These are phyloP conservation scores for Boletus subparvulus DNA, from an alignment of 768 basidiomycete genomes.

Conservation along the genomic window DNA sequence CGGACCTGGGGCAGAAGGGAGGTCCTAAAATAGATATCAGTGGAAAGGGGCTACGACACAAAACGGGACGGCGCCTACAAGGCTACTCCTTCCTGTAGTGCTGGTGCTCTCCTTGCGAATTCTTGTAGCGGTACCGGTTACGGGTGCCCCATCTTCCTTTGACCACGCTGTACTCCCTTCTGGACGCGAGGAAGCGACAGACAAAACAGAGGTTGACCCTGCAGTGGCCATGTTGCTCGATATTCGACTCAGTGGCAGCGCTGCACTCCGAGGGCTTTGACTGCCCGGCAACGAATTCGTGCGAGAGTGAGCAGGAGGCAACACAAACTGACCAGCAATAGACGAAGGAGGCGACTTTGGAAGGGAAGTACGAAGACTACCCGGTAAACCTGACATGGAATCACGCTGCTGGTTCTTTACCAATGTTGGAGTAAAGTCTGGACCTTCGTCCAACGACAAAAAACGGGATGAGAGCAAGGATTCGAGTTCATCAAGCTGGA, in stretches of 20 bases:
- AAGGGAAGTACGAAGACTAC: slow-evolving; percentile 44
- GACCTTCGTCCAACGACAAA: slow-evolving; percentile 63
- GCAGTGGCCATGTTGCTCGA: slow-evolving; percentile 32
- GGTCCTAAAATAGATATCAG: slow-evolving; percentile 30
- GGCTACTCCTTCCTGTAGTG: slow-evolving; percentile 35
- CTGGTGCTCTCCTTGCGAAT: slow-evolving; percentile 54
- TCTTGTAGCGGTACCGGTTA: slow-evolving; percentile 41
- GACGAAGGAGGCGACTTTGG: slow-evolving; percentile 47
- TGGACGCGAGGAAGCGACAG: slow-evolving; percentile 42
- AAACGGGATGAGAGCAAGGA: slow-evolving; percentile 73
- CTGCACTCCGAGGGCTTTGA: slow-evolving; percentile 36
- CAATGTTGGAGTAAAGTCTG: slow-evolving; percentile 71
- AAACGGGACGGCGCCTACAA: slow-evolving; percentile 11
- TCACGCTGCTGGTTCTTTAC: slow-evolving; percentile 62
- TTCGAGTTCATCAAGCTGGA: slow-evolving; percentile 76
- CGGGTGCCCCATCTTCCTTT: slow-evolving; percentile 36
- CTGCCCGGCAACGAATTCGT: slow-evolving; percentile 38
- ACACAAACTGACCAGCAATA: slow-evolving; percentile 46
- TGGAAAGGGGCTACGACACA: neutral
- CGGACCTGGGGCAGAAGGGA: slow-evolving; percentile 38
- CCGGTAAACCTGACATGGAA: slow-evolving; percentile 45
- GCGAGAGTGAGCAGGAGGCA: slow-evolving; percentile 36
- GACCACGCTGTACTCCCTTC: slow-evolving; percentile 37
- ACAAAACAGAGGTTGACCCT: slow-evolving; percentile 40
- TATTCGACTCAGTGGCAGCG: slow-evolving; percentile 37